Evolutionary conservation across 2,329 filamentous ascomycete genomes (phyloP).

Genomic region (Pezicula neosporulosa): DNA sequence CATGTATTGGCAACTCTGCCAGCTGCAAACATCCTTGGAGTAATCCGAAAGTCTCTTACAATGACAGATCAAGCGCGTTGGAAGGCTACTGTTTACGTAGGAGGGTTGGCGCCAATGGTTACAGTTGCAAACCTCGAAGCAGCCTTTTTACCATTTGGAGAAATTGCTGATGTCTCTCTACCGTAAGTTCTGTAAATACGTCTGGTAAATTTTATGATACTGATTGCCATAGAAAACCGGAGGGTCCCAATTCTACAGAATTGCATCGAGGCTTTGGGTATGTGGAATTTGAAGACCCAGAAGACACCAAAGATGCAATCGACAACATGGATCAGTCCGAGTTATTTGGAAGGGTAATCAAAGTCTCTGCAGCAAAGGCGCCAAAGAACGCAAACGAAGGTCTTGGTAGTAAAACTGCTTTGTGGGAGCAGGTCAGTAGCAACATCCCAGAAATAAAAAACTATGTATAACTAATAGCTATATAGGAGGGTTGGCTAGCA

Average conservation of each 20-base stretch:
- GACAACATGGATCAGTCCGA: constrained; percentile 99
- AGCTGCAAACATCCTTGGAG: no score
- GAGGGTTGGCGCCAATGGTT: constrained; percentile 78
- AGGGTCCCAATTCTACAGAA: constrained; percentile 73
- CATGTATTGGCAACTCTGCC: no score
- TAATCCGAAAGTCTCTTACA: constrained; percentile 12
- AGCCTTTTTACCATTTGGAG: constrained; percentile 94
- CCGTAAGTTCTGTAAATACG: constrained; percentile 41
- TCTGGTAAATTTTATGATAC: neutral
- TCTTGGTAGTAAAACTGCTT: constrained; percentile 84
- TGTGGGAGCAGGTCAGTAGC: constrained; percentile 88
- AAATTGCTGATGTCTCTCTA: constrained; percentile 86
- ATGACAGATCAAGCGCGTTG: constrained; percentile 84
- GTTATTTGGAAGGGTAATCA: constrained; percentile 87
- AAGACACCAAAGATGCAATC: constrained; percentile 90
- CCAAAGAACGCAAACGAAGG: constrained; percentile 87
- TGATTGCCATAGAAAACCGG: constrained; percentile 58
- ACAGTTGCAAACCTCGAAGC: constrained; percentile 75
- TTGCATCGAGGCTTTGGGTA: constrained; percentile 92
- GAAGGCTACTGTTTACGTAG: constrained; percentile 90
- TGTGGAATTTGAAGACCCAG: constrained; percentile 83
- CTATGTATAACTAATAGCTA: constrained; percentile 15
- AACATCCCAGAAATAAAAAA: constrained; percentile 1
- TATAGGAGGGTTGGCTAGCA: constrained; percentile 87
- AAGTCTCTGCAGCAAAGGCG: constrained; percentile 86